Evolutionary conservation across 495 filamentous ascomycete species (phyloP), one percentile per base, ranked within the genome.

Genomic region (Cairneyella variabilis): DNA sequence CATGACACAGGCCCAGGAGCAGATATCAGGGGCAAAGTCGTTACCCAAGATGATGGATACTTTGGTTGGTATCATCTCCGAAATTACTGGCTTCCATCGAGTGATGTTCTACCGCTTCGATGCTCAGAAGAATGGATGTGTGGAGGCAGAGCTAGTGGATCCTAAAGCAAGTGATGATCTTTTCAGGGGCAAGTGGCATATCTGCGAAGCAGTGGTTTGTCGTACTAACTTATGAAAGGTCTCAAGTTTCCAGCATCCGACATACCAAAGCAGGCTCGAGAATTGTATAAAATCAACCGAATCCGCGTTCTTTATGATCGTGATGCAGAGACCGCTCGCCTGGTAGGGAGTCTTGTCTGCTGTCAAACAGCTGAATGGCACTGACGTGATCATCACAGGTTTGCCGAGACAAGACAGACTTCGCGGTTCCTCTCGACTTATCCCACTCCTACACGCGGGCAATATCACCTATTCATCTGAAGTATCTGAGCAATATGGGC

Each of bases 61-160:
- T 38, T 61, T 90, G 22, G 83, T 90, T 0, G 86, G 88, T 17
- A 83, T 83, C 26, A 71, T 92, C 17, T 90, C 95, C 62, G 91
- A 96, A 57, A 67, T 97, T 17, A 95, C 90, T 0, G 90, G 91
- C 0, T 96, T 96, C 58, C 90, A 96, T 61, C 87, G 91, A 2
- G 87, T 96, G 5, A 87, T 96, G 85, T 78, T 97, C 14, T 96
- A 96, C 68, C 90, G 93, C 58, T 97, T 96, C 57, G 92, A 97
- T 64, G 75, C 82, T 38, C 66, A 74, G 2, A 91, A 83, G 71
- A 95, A 95, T 64, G 91, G 90, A 0, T 80, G 82, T 42, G 90
- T 96, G 0, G 91, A 96, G 27, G 86, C 90, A 0, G 92, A 96
- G 64, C 66, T 96, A 11, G 84, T 95, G 18, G 87, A 96, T 61